Percentiles rank a stretch among this genome's conserved stretches.
These are phyloP conservation scores for Aspergillus alliaceus DNA, from an alignment of 2,329 filamentous ascomycete genomes.

Conservation along the genomic window DNA sequence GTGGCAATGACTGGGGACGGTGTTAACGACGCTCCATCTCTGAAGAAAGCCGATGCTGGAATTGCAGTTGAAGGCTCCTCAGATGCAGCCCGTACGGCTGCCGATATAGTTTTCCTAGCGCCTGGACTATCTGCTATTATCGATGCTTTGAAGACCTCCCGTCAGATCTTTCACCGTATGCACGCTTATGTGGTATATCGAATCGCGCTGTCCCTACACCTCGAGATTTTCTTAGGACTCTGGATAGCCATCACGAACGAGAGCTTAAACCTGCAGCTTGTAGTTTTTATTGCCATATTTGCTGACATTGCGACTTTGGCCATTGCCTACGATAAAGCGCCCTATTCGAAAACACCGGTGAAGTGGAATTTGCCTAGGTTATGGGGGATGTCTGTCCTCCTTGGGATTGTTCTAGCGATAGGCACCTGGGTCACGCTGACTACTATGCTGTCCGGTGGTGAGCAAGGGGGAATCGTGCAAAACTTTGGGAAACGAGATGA, in stretches of 20 bases:
- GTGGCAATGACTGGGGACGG: constrained; percentile 96
- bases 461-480: constrained; percentile 81
- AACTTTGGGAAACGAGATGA: constrained; percentile 81
- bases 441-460: constrained; percentile 70
- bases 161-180: constrained; percentile 96
- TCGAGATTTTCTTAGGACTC: constrained; percentile 87
- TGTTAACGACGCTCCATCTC: constrained; percentile 88
- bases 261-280: constrained; percentile 79
- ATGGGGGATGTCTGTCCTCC: constrained; percentile 86
- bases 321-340: constrained; percentile 91
- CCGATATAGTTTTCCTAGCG: constrained; percentile 91
- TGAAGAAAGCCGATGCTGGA: constrained; percentile 95
- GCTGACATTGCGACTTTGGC: constrained; percentile 89
- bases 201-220: constrained; percentile 86
- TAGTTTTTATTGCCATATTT: constrained; percentile 94
- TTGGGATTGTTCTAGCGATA: constrained; percentile 76
- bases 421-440: constrained; percentile 89
- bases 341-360: constrained; percentile 80
- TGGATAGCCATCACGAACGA: constrained; percentile 89
- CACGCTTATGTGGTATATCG: constrained; percentile 95
- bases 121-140: constrained; percentile 91
- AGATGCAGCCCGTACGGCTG: constrained; percentile 84
- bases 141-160: constrained; percentile 86
- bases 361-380: constrained; percentile 96
- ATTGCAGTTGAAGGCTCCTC: constrained; percentile 92